Evolutionary conservation across 163 green algal species (phyloP).

Genomic region (Chlamydomonas reinhardtii): DNA sequence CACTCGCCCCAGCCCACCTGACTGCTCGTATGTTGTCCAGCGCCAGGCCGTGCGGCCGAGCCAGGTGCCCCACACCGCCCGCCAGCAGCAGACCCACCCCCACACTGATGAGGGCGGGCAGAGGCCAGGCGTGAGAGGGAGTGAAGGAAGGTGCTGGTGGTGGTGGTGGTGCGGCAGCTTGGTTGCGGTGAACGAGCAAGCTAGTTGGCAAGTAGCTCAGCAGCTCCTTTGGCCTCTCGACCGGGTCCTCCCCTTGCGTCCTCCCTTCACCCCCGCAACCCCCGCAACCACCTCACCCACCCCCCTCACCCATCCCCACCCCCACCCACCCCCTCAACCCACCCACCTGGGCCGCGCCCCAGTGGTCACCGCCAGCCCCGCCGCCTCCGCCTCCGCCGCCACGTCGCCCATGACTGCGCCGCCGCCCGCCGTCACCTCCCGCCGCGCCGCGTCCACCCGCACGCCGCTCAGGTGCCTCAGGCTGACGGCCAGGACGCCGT

Average conservation of each 20-base stretch:
- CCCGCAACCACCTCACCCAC: not conserved
- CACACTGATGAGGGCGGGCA: not conserved
- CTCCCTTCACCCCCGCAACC: no score
- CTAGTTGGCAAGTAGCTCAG: no score
- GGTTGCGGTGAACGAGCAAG: no score
- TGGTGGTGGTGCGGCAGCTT: no score
- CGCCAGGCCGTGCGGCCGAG: not conserved
- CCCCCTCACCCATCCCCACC: not conserved
- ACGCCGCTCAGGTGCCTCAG: not conserved
- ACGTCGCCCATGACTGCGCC: not conserved
- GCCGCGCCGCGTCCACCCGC: not conserved
- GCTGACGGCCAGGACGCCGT: not conserved
- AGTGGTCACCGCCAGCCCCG: not conserved
- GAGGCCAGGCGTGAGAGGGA: no score
- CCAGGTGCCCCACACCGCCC: constrained; percentile 15
- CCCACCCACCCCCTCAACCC: not conserved
- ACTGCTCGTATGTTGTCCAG: not conserved
- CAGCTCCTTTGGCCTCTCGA: no score
- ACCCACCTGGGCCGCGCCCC: constrained; percentile 1
- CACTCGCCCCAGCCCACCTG: not conserved
- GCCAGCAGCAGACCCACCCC: not conserved
- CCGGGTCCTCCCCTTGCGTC: no score
- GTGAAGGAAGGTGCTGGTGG: not conserved
- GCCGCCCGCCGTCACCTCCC: not conserved
- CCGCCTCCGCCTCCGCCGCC: not conserved